A percentile compares a stretch with the other conserved stretches of the same genome.
Evolutionary conservation across 2,329 filamentous ascomycete genomes (phyloP).

Genomic region (Penicillium sp.): DNA sequence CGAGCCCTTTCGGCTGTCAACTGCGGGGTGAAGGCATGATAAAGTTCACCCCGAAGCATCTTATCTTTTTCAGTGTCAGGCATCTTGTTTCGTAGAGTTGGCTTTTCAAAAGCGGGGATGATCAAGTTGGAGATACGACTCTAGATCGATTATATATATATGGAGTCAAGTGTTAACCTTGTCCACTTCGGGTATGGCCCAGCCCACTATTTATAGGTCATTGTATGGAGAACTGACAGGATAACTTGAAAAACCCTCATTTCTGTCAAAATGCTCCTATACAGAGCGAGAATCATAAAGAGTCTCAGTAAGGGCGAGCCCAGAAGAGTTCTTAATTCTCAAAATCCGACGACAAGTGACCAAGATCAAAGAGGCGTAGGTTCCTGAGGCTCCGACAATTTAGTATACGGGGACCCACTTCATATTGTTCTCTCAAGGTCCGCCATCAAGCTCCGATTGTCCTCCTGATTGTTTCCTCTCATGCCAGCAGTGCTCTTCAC

Average conservation of each 20-base stretch:
- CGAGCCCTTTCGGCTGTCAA: conserved; percentile 67
- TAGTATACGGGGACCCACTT: conserved; percentile 7
- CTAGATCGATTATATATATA: neutral
- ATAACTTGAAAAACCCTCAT: too few species aligned
- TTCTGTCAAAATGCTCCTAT: too few species aligned
- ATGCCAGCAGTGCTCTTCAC: neutral
- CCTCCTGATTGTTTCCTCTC: conserved; percentile 10
- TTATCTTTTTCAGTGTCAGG: conserved; percentile 35
- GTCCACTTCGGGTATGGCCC: neutral
- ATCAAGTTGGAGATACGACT: neutral
- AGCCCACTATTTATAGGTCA: neutral
- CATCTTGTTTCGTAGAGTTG: neutral
- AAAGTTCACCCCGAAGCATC: conserved; percentile 73
- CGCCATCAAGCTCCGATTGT: conserved; percentile 19
- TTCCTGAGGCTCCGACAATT: conserved; percentile 5
- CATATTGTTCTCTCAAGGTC: conserved; percentile 23
- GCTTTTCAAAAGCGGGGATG: neutral
- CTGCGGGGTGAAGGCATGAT: conserved; percentile 73
- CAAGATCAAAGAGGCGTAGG: neutral
- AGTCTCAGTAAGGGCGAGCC: neutral
- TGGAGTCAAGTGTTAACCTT: neutral
- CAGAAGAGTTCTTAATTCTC: neutral
- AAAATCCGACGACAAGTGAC: neutral
- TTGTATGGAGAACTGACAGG: neutral
- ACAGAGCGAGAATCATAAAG: neutral